Evolutionary conservation across 805 yeast species (phyloP).

Genomic region (Komagataella ulmi): DNA sequence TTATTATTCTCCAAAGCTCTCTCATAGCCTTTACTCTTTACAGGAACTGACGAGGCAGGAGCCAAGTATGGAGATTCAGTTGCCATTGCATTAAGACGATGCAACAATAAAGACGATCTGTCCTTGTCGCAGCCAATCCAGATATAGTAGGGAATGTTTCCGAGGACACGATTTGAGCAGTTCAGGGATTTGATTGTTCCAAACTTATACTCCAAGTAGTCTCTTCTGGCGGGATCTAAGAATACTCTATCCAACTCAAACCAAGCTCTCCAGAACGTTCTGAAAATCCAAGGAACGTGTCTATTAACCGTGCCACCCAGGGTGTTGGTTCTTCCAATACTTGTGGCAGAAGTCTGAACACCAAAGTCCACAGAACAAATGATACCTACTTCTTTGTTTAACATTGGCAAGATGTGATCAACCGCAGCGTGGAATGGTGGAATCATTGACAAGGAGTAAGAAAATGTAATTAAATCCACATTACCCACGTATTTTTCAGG

Average conservation of each 20-base stretch:
- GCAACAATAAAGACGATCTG: slow-evolving; percentile 31
- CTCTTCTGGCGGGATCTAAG: slow-evolving; percentile 70
- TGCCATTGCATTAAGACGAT: slow-evolving; percentile 54
- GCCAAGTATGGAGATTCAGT: slow-evolving; percentile 76
- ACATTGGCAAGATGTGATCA: slow-evolving; percentile 44
- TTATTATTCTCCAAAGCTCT: slow-evolving; percentile 53
- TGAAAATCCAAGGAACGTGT: slow-evolving; percentile 61
- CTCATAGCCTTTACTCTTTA: slow-evolving; percentile 59
- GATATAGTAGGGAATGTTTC: slow-evolving; percentile 70
- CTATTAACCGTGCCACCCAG: slow-evolving; percentile 63
- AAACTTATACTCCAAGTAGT: slow-evolving; percentile 68
- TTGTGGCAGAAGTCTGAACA: slow-evolving; percentile 52
- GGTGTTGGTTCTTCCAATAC: slow-evolving; percentile 57
- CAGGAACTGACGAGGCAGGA: slow-evolving; percentile 31
- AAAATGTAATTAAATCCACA: slow-evolving; percentile 69
- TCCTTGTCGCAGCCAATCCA: slow-evolving; percentile 71
- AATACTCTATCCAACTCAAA: slow-evolving; percentile 75
- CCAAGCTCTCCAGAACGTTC: slow-evolving; percentile 84
- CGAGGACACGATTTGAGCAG: slow-evolving; percentile 48
- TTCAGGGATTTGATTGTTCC: slow-evolving; percentile 72
- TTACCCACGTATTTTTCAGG: slow-evolving; percentile 16
- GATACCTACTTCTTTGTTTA: slow-evolving; percentile 41
- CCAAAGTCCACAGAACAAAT: slow-evolving; percentile 72
- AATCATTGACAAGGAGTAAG: slow-evolving; percentile 77
- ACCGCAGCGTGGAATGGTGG: slow-evolving; percentile 71